phyloP scores from a whole-genome alignment of 2,329 filamentous ascomycete genomes.

The Achaetomium macrosporum region DNA sequence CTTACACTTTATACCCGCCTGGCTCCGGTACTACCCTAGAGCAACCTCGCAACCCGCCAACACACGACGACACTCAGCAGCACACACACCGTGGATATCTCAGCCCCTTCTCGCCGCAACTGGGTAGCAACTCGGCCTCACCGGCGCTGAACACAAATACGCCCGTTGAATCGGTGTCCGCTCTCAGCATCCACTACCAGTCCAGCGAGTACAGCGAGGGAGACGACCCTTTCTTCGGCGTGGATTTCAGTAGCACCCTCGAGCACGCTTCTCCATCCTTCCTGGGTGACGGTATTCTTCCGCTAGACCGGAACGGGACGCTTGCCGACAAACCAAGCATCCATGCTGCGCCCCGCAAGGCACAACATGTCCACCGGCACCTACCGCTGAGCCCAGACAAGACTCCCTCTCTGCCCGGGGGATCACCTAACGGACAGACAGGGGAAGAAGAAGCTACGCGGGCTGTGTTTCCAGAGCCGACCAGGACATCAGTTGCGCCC shows the following conservation, averaged over 20 bases:
- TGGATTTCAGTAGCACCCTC: conserved; percentile 38
- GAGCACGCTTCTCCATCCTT: conserved; percentile 42
- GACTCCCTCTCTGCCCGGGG: conserved; percentile 44
- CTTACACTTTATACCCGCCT: conserved; percentile 26
- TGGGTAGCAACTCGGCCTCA: conserved; percentile 36
- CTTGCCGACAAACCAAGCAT: conserved; percentile 14
- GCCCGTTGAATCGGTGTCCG: conserved; percentile 45
- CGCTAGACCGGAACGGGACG: conserved; percentile 16
- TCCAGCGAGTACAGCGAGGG: conserved; percentile 44
- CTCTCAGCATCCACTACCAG: conserved; percentile 42
- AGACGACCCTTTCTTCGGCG: conserved; percentile 47
- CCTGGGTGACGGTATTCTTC: conserved; percentile 32
- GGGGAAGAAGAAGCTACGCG: conserved; percentile 25
- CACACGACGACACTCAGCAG: conserved; percentile 18
- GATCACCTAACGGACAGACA: conserved; percentile 36
- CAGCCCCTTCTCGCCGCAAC: conserved; percentile 38
- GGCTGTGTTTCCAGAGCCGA: conserved; percentile 23
- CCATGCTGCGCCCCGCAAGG: conserved; percentile 10
- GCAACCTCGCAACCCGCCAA: conserved; percentile 20
- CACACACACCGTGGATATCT: conserved; percentile 36
- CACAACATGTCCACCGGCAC: conserved; percentile 24
- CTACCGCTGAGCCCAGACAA: conserved; percentile 49
- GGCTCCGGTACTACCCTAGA: conserved; percentile 22
- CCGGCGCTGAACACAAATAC: conserved; percentile 38
- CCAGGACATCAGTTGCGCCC: conserved; percentile 35